A percentile compares a stretch with the other conserved stretches of the same genome.
Evolutionary conservation across 441 rosid genomes (phyloP).

Genomic region (Euphorbia celastroides): DNA sequence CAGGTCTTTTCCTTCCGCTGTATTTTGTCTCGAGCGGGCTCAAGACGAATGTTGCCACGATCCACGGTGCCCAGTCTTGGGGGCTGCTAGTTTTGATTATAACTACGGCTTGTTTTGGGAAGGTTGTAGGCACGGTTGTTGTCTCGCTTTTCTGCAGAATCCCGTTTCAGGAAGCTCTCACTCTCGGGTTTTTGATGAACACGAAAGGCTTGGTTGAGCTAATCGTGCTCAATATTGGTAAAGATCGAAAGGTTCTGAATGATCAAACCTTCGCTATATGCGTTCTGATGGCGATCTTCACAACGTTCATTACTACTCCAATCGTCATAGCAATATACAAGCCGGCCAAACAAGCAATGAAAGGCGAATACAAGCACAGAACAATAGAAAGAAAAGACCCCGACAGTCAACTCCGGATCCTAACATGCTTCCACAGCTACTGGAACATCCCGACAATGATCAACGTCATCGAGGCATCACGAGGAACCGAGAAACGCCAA

Average conservation of each 20-base stretch:
- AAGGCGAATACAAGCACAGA: slow-evolving; percentile 51
- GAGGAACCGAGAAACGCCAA: slow-evolving; percentile 54
- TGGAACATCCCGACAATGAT: slow-evolving; percentile 65
- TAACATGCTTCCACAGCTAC: slow-evolving; percentile 64
- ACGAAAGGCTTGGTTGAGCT: slow-evolving; percentile 83
- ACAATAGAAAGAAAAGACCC: slow-evolving; percentile 47
- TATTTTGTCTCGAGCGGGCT: slow-evolving; percentile 81
- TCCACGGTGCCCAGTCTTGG: slow-evolving; percentile 71
- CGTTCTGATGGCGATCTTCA: slow-evolving; percentile 76
- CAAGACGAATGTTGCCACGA: slow-evolving; percentile 67
- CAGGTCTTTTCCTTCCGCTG: slow-evolving; percentile 68
- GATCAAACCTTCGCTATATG: slow-evolving; percentile 75
- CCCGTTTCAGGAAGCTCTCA: slow-evolving; percentile 53
- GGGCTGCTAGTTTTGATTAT: slow-evolving; percentile 66
- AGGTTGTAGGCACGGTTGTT: slow-evolving; percentile 57
- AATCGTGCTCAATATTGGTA: no score
- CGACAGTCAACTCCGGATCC: slow-evolving; percentile 48
- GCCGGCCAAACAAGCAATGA: slow-evolving; percentile 50
- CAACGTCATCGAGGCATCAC: slow-evolving; percentile 71
- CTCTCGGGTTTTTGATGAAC: slow-evolving; percentile 76
- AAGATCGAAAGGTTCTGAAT: slow-evolving; percentile 77
- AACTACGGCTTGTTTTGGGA: slow-evolving; percentile 68
- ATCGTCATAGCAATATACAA: slow-evolving; percentile 60
- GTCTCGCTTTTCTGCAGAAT: slow-evolving; percentile 49
- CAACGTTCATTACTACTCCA: slow-evolving; percentile 89